Conservation (phyloP, 2,329 filamentous ascomycete species). For the Sordariomycetes sp. region DNA sequence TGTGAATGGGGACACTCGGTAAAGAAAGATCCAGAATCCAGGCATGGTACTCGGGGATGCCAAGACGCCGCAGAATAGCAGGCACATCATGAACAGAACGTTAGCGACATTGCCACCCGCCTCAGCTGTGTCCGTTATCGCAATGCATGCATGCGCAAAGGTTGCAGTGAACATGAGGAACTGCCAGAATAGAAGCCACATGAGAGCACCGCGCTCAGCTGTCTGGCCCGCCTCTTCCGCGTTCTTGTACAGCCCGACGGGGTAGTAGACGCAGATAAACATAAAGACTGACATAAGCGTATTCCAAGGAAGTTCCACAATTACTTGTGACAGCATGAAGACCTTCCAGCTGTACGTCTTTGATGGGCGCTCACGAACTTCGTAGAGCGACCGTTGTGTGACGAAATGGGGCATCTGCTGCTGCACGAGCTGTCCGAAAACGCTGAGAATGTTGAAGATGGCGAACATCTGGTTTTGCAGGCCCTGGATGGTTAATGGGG, state of each 20-base stretch:
- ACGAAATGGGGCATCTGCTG: constrained; percentile 83
- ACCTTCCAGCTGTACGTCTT: constrained; percentile 79
- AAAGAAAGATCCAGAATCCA: constrained; percentile 76
- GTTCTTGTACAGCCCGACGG: constrained; percentile 63
- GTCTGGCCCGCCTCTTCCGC: constrained; percentile 47
- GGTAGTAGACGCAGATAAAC: constrained; percentile 77
- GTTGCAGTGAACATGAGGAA: constrained; percentile 75
- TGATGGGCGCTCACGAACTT: constrained; percentile 71
- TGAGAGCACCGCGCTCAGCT: constrained; percentile 57
- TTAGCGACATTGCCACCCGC: constrained; percentile 66
- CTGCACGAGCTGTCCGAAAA: constrained; percentile 68
- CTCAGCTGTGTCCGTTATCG: constrained; percentile 62
- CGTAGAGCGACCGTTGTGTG: constrained; percentile 67
- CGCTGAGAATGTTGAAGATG: constrained; percentile 71
- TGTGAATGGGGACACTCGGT: constrained; percentile 68
- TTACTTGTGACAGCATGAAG: constrained; percentile 71
- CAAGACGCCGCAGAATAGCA: constrained; percentile 68
- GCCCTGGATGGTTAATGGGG: constrained; percentile 58
- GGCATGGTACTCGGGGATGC: constrained; percentile 49
- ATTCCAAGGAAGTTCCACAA: constrained; percentile 81
- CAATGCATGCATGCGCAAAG: constrained; percentile 67
- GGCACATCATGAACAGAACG: constrained; percentile 56
- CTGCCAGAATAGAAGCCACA: constrained; percentile 62
- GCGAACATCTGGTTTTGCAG: constrained; percentile 81
- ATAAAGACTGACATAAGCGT: constrained; percentile 62